Base-by-base conservation (phyloP, 345 rosid species). In the Trapa incisa region DNA sequence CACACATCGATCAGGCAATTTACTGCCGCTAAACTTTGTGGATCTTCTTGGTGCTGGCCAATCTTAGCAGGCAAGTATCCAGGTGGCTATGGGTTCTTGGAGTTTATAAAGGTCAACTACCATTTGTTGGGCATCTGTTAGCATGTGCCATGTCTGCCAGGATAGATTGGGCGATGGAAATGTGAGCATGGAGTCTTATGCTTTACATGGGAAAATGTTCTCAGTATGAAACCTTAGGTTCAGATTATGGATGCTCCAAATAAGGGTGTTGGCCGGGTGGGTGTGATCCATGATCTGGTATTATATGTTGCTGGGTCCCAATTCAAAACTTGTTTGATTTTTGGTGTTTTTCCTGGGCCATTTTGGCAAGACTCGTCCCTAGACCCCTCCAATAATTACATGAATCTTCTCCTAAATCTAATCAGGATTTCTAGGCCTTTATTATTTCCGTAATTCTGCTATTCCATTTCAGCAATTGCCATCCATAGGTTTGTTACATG, bases 1-100 rank as follows among this genome's bases (percentile, higher is more conserved):
- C 99, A 4, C 89, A 84, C 70, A 87, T 95, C 65, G 99, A 95
- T 79, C 90, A 79, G 82, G 96, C 88, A 68, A 91, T 91, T 65
- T 95, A 95, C 76, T 95, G 98, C 80, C 89, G 72, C 78, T 95
- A 80, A 82, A 72, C 29, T 9, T 68, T 72, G 68, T 75, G 71
- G 64, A 69, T 37, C 43, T 15, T 54, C 60, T 10, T 9, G 41
- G 11, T 80, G 67, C 67, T 82, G 88, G 87, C 86, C 43, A 41
- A 41, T 41, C 7, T 41, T 41, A 4, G 7, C 6, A 41, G 43
- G 43, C 2, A 75, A 89, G 83, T 80, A 15, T 9, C 60, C 33
- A n/a, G 22, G 60, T 54, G 60, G 11, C 22, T 45, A 15, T 0
- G 33, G 0, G 35, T 15, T 54, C n/a, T 1, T 22, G 9, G 60